Evolutionary conservation across 176 grass and related monocot genomes (phyloP).

Genomic region (Phoenix roebelenii): DNA sequence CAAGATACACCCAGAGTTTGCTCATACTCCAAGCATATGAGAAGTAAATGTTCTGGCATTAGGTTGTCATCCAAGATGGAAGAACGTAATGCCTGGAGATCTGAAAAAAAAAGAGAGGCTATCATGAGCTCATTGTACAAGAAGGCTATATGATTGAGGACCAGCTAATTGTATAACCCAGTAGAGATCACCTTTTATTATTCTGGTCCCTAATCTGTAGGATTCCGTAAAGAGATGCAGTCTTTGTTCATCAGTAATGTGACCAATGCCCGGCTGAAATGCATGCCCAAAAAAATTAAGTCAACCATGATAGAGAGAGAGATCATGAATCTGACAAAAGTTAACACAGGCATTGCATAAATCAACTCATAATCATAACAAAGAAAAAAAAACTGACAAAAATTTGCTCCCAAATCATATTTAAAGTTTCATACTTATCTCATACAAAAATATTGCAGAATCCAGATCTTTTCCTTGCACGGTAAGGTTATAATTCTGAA

Average conservation of each 20-base stretch:
- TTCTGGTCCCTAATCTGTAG: slow-evolving; percentile 59
- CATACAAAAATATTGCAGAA: too few relatives aligned
- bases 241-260: slow-evolving; percentile 52
- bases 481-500: too few relatives aligned
- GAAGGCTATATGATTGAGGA: too few relatives aligned
- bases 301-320: too few relatives aligned
- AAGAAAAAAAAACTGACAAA: too few relatives aligned
- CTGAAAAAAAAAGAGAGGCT: slow-evolving; percentile 34
- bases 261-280: slow-evolving; percentile 41
- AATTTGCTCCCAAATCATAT: too few relatives aligned
- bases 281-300: slow-evolving; percentile 9
- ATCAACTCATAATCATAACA: too few relatives aligned
- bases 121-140: slow-evolving; percentile 16
- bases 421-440: too few relatives aligned
- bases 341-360: too few relatives aligned
- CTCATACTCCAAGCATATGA: slow-evolving; percentile 63
- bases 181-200: slow-evolving; percentile 55
- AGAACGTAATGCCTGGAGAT: slow-evolving; percentile 42
- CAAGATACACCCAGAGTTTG: slow-evolving; percentile 25
- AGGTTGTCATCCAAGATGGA: slow-evolving; percentile 72
- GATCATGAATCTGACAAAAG: too few relatives aligned
- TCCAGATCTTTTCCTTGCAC: too few relatives aligned
- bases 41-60: slow-evolving; percentile 66
- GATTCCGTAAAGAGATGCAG: slow-evolving; percentile 68
- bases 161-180: neutral